These are phyloP conservation scores for Coccomyxa sp. DNA, from an alignment of 139 green algal genomes.

Conservation along the genomic window DNA sequence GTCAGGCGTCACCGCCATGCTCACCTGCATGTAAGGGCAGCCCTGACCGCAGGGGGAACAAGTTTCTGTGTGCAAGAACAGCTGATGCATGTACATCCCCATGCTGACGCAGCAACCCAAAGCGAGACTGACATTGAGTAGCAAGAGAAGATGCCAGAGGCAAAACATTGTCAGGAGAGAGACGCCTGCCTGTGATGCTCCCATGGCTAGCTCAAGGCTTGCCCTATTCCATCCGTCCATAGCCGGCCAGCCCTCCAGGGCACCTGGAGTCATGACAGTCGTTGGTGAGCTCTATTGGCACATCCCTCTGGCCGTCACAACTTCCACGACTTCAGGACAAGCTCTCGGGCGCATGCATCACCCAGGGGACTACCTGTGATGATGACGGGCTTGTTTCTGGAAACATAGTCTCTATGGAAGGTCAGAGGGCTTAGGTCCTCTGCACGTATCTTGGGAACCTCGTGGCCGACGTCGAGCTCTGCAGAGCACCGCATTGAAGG, in stretches of 20 bases:
- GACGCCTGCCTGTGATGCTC: too few species aligned
- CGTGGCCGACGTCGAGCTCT: background rate
- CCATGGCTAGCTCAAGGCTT: too few species aligned
- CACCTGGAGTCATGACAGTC: background rate
- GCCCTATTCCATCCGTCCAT: background rate
- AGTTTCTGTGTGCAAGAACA: too few species aligned
- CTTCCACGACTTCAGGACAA: background rate
- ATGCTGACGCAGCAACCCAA: too few species aligned
- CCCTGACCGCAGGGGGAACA: too few species aligned
- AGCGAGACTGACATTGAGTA: background rate
- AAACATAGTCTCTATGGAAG: background rate
- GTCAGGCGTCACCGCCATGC: background rate
- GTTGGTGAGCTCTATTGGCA: background rate
- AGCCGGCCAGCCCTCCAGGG: background rate
- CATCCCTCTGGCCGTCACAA: background rate
- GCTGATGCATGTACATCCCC: too few species aligned
- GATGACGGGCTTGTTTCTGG: background rate
- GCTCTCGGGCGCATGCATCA: too few species aligned
- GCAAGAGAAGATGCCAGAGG: background rate
- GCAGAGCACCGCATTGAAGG: background rate
- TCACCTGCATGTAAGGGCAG: too few species aligned
- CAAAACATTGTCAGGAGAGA: too few species aligned
- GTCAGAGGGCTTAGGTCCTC: background rate
- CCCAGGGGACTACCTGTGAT: background rate
- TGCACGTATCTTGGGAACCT: background rate